These are phyloP conservation scores for Ustilago bromivora DNA, from an alignment of 1,284 basidiomycete genomes.

Conservation along the genomic window DNA sequence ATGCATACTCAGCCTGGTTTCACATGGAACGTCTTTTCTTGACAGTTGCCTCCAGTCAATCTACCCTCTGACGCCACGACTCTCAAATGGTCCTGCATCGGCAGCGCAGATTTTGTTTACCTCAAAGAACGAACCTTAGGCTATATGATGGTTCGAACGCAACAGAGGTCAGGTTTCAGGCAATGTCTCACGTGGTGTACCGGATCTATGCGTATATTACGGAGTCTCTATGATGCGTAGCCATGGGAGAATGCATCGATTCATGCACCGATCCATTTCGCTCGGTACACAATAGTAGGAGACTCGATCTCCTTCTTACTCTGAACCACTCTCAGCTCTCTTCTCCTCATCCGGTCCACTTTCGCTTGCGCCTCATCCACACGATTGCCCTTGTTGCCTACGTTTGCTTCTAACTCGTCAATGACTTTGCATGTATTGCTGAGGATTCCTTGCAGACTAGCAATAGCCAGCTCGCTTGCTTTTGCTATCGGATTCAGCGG, in stretches of 20 bases:
- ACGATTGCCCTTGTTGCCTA: neutral
- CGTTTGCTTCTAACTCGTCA: constrained; percentile 25
- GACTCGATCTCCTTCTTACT: constrained; percentile 60
- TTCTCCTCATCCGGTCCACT: constrained; percentile 61
- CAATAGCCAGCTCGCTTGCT: constrained; percentile 75
- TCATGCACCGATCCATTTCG: constrained; percentile 44
- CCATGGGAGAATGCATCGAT: neutral
- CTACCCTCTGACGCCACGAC: too few species aligned
- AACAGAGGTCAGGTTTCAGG: too few species aligned
- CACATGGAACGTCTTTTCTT: too few species aligned
- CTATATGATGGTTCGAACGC: too few species aligned
- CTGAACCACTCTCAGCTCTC: constrained; percentile 65
- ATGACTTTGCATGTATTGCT: constrained; percentile 47
- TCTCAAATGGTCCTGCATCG: too few species aligned
- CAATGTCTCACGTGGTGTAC: neutral
- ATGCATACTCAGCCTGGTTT: too few species aligned
- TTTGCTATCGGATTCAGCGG: constrained; percentile 74
- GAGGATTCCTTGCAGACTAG: constrained; percentile 87
- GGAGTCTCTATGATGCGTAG: too few species aligned
- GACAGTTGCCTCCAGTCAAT: too few species aligned
- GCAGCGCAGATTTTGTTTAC: too few species aligned
- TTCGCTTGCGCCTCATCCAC: constrained; percentile 44
- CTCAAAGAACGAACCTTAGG: too few species aligned
- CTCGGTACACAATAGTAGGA: constrained; percentile 56
- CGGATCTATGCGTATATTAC: neutral